phyloP scores from a whole-genome alignment of 75 land plant genomes.

The Pinus tabuliformis region DNA sequence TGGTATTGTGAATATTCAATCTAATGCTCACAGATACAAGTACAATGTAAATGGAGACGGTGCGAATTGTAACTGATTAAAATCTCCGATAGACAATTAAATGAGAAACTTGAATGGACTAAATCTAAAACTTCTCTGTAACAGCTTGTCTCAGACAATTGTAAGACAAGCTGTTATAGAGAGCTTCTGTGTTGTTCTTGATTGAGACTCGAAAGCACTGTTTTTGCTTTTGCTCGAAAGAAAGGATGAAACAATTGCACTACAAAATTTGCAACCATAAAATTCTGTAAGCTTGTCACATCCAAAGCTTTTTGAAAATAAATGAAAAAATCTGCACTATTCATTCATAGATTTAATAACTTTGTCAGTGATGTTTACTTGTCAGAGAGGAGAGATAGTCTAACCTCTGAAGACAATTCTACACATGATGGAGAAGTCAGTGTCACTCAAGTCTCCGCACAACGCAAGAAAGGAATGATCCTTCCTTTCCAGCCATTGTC shows the following conservation, averaged over 20 bases:
- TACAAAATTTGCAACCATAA: no score
- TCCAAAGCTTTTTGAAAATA: neutral
- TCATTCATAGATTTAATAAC: neutral
- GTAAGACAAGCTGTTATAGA: neutral
- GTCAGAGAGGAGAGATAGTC: slow-evolving; percentile 20
- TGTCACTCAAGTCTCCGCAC: slow-evolving; percentile 13
- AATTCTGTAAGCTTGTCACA: neutral
- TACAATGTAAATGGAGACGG: neutral
- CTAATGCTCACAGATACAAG: neutral
- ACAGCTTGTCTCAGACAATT: neutral
- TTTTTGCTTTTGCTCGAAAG: neutral
- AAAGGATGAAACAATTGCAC: neutral
- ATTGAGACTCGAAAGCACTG: neutral
- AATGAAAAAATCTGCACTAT: neutral
- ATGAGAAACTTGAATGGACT: slow-evolving; percentile 1
- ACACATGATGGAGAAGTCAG: neutral
- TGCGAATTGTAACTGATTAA: slow-evolving; percentile 11
- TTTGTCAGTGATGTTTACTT: slow-evolving; percentile 1
- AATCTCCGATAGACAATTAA: slow-evolving; percentile 1
- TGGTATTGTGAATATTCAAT: neutral
- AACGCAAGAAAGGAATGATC: slow-evolving; percentile 31
- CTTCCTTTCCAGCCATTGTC: slow-evolving; percentile 39
- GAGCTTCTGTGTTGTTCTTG: neutral
- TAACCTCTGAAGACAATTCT: slow-evolving; percentile 10
- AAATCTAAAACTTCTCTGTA: neutral